Conservation (phyloP, 139 green algal species). For the Coccomyxa sp. region DNA sequence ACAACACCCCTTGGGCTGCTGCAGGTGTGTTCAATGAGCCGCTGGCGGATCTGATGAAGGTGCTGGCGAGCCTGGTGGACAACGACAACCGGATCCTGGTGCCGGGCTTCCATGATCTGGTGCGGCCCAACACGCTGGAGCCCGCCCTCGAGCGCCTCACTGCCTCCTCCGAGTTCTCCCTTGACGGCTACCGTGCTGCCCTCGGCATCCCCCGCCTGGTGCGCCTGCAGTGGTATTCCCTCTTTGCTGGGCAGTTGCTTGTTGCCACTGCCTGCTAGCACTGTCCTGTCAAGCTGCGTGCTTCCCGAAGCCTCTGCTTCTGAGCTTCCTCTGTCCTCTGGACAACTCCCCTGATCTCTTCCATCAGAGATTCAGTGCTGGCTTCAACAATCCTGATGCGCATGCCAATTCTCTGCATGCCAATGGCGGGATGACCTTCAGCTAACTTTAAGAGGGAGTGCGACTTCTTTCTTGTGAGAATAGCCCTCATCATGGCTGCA, state of each 20-base stretch:
- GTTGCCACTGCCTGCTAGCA: not conserved
- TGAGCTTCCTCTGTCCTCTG: no score
- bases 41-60: constrained; percentile 79
- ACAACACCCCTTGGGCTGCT: no score
- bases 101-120: constrained; percentile 79
- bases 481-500: no score
- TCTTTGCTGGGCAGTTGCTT: not conserved
- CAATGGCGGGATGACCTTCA: no score
- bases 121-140: constrained; percentile 63
- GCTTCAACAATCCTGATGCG: no score
- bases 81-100: constrained; percentile 35
- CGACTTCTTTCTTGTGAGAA: no score
- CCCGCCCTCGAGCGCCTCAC: constrained; percentile 55
- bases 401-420: no score
- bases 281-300: not conserved
- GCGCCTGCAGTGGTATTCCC: not conserved
- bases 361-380: no score
- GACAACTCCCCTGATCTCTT: no score
- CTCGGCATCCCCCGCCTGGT: constrained; percentile 70
- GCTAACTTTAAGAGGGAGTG: no score
- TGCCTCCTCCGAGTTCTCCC: constrained; percentile 54
- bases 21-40: constrained; percentile 83
- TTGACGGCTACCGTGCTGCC: constrained; percentile 49
- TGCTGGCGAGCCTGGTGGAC: constrained; percentile 63
- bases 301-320: not conserved